Conservation (phyloP, 2,329 filamentous ascomycete species). For the Didymella sp. region DNA sequence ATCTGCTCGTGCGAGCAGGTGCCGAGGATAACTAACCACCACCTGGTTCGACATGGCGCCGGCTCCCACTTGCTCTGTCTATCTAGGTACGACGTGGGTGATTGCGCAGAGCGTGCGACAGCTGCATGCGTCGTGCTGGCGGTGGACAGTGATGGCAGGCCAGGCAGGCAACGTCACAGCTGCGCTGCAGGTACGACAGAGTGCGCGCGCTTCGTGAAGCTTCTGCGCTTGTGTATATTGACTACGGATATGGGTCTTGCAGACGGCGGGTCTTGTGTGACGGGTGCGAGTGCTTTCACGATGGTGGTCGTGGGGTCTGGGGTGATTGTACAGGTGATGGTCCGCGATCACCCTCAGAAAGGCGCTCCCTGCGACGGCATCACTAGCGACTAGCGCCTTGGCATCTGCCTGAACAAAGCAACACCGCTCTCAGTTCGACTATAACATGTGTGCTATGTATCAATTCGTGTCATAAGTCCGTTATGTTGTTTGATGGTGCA, state of each 20-base stretch:
- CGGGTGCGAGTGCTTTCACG: slow-evolving; percentile 40
- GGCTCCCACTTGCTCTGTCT: slow-evolving; percentile 23
- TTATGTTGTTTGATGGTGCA: not conserved
- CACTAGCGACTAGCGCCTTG: slow-evolving; percentile 16
- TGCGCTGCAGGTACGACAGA: slow-evolving; percentile 32
- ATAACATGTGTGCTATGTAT: not conserved
- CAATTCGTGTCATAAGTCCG: not conserved
- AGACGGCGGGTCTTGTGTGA: slow-evolving; percentile 42
- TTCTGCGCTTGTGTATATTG: slow-evolving; percentile 33
- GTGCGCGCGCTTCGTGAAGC: slow-evolving; percentile 36
- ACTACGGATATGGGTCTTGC: slow-evolving; percentile 32
- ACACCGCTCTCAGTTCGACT: not conserved
- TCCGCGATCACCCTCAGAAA: slow-evolving; percentile 7
- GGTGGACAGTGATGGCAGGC: slow-evolving; percentile 24
- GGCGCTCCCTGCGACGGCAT: slow-evolving; percentile 14
- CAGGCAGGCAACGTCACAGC: slow-evolving; percentile 41
- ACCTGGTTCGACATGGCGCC: slow-evolving; percentile 49
- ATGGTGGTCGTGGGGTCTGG: slow-evolving; percentile 43
- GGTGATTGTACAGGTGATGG: slow-evolving; percentile 30
- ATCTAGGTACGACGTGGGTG: slow-evolving; percentile 26
- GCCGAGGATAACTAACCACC: slow-evolving; percentile 46
- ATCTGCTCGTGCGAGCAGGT: slow-evolving; percentile 26
- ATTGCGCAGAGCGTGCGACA: slow-evolving; percentile 28
- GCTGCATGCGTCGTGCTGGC: slow-evolving; percentile 32
- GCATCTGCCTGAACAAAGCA: slow-evolving; percentile 1